phyloP scores from a whole-genome alignment of 306 rosid genomes.

The peach (Prunus persica) region DNA sequence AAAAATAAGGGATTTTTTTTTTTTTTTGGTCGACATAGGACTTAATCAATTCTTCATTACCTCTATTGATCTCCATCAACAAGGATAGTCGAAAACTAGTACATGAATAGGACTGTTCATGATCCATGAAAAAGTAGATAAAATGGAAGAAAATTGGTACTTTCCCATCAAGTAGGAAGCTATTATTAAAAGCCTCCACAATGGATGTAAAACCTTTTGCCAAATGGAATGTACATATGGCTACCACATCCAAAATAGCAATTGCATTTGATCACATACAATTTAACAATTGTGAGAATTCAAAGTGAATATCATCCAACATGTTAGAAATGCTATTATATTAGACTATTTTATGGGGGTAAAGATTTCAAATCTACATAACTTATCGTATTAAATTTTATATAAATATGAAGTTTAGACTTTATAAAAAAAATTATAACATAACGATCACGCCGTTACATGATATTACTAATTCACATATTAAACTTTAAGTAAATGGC shows the following conservation, averaged over 20 bases:
- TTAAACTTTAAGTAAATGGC: accelerated
- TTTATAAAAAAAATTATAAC: accelerated
- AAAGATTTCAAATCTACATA: neutral
- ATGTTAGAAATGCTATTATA: no score
- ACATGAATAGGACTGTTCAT: neutral
- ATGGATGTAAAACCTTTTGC: neutral
- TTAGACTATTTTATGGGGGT: no score
- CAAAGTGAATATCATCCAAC: no score
- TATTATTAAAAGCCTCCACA: neutral
- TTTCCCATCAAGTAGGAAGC: slow-evolving; percentile 1
- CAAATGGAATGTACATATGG: neutral
- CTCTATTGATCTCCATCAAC: no score
- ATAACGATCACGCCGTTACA: no score
- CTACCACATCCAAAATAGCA: neutral
- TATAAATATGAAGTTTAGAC: no score
- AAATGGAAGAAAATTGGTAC: neutral
- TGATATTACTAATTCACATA: no score
- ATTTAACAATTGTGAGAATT: no score
- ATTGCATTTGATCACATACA: neutral
- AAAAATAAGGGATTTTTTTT: no score
- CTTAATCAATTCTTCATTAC: no score
- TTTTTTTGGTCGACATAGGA: no score
- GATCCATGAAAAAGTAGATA: neutral
- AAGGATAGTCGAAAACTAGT: neutral
- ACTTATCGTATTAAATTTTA: neutral